A percentile compares a stretch with the other conserved stretches of the same genome.
Evolutionary conservation across 495 filamentous ascomycete species (phyloP).

Genomic region (Xylaria telfairii): DNA sequence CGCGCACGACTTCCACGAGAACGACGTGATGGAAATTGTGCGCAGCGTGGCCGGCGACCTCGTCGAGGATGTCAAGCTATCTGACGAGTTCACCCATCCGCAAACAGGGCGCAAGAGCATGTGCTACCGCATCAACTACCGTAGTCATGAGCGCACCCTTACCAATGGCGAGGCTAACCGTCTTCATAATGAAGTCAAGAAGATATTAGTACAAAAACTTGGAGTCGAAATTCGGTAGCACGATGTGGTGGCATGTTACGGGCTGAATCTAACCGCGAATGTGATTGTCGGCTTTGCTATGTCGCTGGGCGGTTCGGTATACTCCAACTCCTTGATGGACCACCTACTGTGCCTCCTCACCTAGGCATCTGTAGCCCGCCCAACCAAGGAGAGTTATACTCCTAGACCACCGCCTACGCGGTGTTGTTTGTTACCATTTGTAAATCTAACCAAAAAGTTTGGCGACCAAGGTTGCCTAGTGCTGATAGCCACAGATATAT

Average conservation of each 20-base stretch:
- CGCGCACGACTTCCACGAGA: conserved; percentile 75
- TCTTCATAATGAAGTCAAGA: conserved; percentile 70
- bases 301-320: not conserved
- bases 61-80: conserved; percentile 82
- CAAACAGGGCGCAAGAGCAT: conserved; percentile 80
- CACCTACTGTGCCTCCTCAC: not conserved
- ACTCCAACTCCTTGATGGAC: not conserved
- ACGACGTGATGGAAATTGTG: conserved; percentile 96
- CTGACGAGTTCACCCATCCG: conserved; percentile 89
- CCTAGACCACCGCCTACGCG: not conserved
- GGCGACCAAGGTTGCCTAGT: not conserved
- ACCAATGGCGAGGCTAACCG: conserved; percentile 78
- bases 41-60: conserved; percentile 77
- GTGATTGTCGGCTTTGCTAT: conserved; percentile 5
- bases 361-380: too few relatives aligned
- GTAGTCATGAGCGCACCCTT: conserved; percentile 86
- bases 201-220: conserved; percentile 67
- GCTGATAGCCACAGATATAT: not conserved
- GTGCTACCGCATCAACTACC: conserved; percentile 92
- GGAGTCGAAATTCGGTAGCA: conserved; percentile 80
- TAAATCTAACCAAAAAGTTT: not conserved
- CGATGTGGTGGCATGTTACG: not conserved
- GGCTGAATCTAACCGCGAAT: not conserved
- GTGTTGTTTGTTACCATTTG: not conserved
- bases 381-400: not conserved